Percentiles rank a stretch among this genome's conserved stretches.
These are phyloP conservation scores for Debaryomyces subglobosus DNA, from an alignment of 1,139 yeast genomes.

Conservation along the genomic window DNA sequence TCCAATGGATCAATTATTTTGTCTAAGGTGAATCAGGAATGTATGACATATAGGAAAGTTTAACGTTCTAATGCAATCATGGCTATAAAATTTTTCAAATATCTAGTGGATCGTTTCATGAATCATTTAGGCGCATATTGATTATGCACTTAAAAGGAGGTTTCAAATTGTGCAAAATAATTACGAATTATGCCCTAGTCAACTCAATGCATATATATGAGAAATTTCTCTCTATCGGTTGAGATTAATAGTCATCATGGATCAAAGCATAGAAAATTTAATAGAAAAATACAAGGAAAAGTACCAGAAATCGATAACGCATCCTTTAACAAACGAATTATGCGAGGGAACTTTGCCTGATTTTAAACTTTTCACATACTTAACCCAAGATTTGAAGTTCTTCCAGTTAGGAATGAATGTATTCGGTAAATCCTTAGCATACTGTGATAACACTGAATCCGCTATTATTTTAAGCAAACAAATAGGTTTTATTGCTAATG, in stretches of 20 bases:
- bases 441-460: constrained; percentile 42
- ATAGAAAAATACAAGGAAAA: constrained; percentile 24
- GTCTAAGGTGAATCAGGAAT: neutral
- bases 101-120: neutral
- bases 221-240: no score
- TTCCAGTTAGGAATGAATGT: constrained; percentile 47
- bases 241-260: constrained; percentile 1
- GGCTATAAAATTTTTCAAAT: neutral
- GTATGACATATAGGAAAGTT: neutral
- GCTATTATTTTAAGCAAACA: constrained; percentile 48
- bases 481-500: constrained; percentile 51
- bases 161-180: neutral
- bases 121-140: constrained; percentile 2
- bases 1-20: neutral
- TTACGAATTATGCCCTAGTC: neutral
- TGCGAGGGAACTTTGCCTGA: constrained; percentile 51
- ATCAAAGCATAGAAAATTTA: constrained; percentile 18
- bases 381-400: constrained; percentile 53
- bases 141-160: constrained; percentile 4
- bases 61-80: neutral
- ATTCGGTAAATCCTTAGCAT: constrained; percentile 47
- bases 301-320: constrained; percentile 37
- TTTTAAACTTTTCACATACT: constrained; percentile 42
- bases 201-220: no score
- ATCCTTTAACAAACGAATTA: constrained; percentile 47